A percentile compares a stretch with the other conserved stretches of the same genome.
Conservation (phyloP, 768 basidiomycete genomes). For the Mrakia hoshinonis region DNA sequence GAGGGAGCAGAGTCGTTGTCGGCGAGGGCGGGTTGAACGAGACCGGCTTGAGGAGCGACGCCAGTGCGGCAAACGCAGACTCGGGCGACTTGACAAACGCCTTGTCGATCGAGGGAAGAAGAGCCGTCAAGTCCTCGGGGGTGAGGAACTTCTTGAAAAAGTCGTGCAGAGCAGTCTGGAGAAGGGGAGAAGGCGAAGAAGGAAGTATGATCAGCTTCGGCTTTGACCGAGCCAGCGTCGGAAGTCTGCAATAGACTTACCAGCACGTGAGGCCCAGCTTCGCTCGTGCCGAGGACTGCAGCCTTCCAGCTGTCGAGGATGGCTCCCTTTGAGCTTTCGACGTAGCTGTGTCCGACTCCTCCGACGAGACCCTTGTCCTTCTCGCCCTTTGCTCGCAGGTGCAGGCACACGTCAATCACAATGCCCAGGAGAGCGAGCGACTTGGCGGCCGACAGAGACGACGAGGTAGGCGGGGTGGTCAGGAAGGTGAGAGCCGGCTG, state of each 20-base stretch:
- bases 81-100: slow-evolving; percentile 75
- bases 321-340: slow-evolving; percentile 45
- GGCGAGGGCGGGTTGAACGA: slow-evolving; percentile 53
- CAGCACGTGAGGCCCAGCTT: slow-evolving; percentile 53
- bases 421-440: slow-evolving; percentile 56
- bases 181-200: neutral
- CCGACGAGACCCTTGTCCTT: slow-evolving; percentile 43
- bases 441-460: slow-evolving; percentile 43
- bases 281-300: slow-evolving; percentile 52
- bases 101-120: slow-evolving; percentile 71
- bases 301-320: slow-evolving; percentile 44
- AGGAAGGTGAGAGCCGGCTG: slow-evolving; percentile 52
- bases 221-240: neutral
- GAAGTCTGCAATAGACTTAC: slow-evolving; percentile 36
- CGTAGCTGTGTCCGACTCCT: slow-evolving; percentile 44
- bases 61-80: slow-evolving; percentile 55
- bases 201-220: neutral
- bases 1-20: slow-evolving; percentile 48
- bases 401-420: slow-evolving; percentile 60
- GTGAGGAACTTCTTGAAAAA: slow-evolving; percentile 32
- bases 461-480: slow-evolving; percentile 41
- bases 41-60: slow-evolving; percentile 38
- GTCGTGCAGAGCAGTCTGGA: slow-evolving; percentile 32
- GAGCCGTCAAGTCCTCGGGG: slow-evolving; percentile 48
- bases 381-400: slow-evolving; percentile 43